Evolutionary conservation across 1,284 basidiomycete genomes (phyloP).

Genomic region (Trichosporon sp.): DNA sequence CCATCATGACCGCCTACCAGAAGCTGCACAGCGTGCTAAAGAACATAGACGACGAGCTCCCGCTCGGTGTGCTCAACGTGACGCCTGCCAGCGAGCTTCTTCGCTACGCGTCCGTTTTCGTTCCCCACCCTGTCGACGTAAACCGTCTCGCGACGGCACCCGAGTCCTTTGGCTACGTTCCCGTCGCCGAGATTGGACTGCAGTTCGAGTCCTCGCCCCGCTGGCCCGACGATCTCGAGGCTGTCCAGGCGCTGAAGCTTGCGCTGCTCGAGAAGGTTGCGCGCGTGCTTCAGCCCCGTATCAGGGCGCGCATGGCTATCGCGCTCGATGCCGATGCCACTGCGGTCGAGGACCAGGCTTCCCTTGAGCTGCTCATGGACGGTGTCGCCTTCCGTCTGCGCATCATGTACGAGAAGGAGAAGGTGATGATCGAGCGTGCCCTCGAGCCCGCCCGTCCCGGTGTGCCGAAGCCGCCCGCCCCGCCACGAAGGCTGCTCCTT

Average conservation of each 20-base stretch:
- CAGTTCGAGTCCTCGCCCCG: constrained; percentile 87
- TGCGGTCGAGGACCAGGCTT: constrained; percentile 69
- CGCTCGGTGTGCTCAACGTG: constrained; percentile 76
- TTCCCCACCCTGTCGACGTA: constrained; percentile 65
- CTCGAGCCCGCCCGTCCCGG: constrained; percentile 54
- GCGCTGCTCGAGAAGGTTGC: constrained; percentile 85
- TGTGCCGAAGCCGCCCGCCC: constrained; percentile 44
- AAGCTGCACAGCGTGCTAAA: constrained; percentile 75
- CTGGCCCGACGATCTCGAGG: constrained; percentile 93
- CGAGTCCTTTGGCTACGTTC: constrained; percentile 66
- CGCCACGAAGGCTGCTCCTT: constrained; percentile 58
- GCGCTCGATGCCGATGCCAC: constrained; percentile 65
- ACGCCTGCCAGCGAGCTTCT: constrained; percentile 70
- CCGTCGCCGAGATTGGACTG: constrained; percentile 71
- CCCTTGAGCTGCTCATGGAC: constrained; percentile 76
- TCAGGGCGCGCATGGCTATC: constrained; percentile 57
- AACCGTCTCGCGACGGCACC: constrained; percentile 57
- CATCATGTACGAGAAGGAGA: constrained; percentile 88
- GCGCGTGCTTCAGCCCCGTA: constrained; percentile 63
- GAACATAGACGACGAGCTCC: constrained; percentile 72
- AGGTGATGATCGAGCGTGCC: constrained; percentile 73
- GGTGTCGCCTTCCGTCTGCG: constrained; percentile 85
- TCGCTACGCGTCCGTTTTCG: constrained; percentile 80
- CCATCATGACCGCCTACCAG: constrained; percentile 79
- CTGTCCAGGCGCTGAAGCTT: constrained; percentile 92